Base-by-base conservation (phyloP, 306 rosid species). In the Acacia confusa region DNA sequence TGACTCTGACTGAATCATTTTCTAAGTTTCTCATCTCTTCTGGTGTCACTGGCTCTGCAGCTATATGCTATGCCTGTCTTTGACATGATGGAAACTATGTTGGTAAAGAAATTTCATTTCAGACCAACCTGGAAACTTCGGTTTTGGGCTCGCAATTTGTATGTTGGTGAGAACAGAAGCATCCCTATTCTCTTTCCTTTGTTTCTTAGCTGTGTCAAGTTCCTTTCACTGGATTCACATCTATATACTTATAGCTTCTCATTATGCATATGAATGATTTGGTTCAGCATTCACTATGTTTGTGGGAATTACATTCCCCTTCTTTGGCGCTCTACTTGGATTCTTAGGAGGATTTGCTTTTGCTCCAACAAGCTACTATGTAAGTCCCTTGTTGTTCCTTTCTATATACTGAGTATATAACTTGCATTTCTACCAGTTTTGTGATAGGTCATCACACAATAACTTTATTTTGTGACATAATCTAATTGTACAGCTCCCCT, bases 21-120 rank as follows among this genome's bases (percentile, higher is more conserved):
- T 17, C 50, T 57, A 1, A 32, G 36, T 50, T 28, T 53, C 70
- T 24, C 15, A 22, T 4, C 50, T 81, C 30, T 34, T 10, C 48
- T 68, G 47, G 6, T 78, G 65, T 17, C 38, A 58, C 0, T 67
- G 25, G 32, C 40, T 74, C 1, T 67, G 25, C 41, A 92, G 97
- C 78, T 94, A 7, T 91, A 80, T 82, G 98, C 98, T 47, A 94
- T 92, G 94, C 95, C 98, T 0, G 97, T 91, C 34, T 92, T 94
- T 81, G 93, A 91, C 92, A 92, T 94, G 97, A 88, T 92, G 1
- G 96, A 94, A 65, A 89, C 94, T 0, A 11, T 92, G 3, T 10
- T 91, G 82, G 89, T 94, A 2, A 92, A 86, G 86, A 79, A 82
- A 63, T 32, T 79, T 78, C 85, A 50, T 41, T 94, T 87, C 84